A percentile compares a stretch with the other conserved stretches of the same genome.
Evolutionary conservation across 2,329 filamentous ascomycete genomes (phyloP).

Genomic region (Diaporthe vaccinii): DNA sequence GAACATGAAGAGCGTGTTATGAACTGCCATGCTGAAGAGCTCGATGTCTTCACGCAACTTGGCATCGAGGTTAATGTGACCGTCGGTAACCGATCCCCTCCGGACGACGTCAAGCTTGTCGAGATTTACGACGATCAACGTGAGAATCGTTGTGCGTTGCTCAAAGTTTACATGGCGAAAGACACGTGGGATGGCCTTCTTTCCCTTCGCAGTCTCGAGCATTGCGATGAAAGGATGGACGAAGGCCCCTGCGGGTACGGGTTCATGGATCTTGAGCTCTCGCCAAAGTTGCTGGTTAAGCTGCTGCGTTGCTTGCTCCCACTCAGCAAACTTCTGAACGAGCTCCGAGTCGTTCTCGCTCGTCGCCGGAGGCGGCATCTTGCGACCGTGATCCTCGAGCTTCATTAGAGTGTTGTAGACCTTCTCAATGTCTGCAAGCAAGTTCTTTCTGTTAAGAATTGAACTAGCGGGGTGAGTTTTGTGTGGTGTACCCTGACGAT

Average conservation of each 20-base stretch:
- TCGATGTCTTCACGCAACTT: slow-evolving; percentile 92
- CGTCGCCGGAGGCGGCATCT: slow-evolving; percentile 74
- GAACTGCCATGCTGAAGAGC: slow-evolving; percentile 87
- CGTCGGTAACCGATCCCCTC: slow-evolving; percentile 79
- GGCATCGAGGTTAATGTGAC: slow-evolving; percentile 79
- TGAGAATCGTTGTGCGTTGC: slow-evolving; percentile 94
- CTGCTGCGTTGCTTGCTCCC: slow-evolving; percentile 78
- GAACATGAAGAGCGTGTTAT: slow-evolving; percentile 90
- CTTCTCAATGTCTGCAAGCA: slow-evolving; percentile 87
- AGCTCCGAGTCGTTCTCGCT: slow-evolving; percentile 76
- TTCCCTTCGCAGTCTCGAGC: slow-evolving; percentile 93
- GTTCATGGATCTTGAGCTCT: slow-evolving; percentile 92
- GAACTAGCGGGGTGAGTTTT: slow-evolving; percentile 51
- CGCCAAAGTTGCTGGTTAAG: slow-evolving; percentile 88
- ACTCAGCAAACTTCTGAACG: slow-evolving; percentile 82
- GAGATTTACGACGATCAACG: slow-evolving; percentile 94
- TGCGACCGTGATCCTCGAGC: slow-evolving; percentile 92
- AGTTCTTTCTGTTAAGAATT: slow-evolving; percentile 82
- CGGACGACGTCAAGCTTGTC: slow-evolving; percentile 93
- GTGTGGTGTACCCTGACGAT: slow-evolving; percentile 65
- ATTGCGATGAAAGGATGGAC: slow-evolving; percentile 97
- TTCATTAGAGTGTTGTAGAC: slow-evolving; percentile 92
- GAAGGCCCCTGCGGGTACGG: slow-evolving; percentile 79
- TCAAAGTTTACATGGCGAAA: slow-evolving; percentile 94
- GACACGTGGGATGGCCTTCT: slow-evolving; percentile 93